Conservation (phyloP, 2,329 filamentous ascomycete species). For the Chalara sp. region DNA sequence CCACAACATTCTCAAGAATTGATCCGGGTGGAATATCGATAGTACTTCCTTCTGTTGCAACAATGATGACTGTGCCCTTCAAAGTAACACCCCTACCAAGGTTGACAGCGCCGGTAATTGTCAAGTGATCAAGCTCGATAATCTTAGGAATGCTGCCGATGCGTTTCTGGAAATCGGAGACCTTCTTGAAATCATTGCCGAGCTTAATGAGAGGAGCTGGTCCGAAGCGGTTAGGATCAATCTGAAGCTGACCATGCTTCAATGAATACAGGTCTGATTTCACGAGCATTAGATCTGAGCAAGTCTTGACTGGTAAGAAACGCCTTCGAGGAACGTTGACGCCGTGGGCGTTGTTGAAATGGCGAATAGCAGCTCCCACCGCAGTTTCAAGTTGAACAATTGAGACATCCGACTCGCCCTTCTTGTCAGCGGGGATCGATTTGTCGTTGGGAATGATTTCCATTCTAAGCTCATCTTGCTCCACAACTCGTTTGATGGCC, state of each 20-base stretch:
- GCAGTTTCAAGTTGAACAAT: slow-evolving; percentile 98
- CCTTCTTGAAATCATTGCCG: slow-evolving; percentile 99
- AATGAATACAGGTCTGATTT: slow-evolving; percentile 99
- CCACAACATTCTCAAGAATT: slow-evolving; percentile 96
- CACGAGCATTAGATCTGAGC: slow-evolving; percentile 98
- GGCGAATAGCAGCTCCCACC: slow-evolving; percentile 95
- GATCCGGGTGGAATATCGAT: slow-evolving; percentile 97
- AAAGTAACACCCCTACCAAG: slow-evolving; percentile 90
- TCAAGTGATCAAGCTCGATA: slow-evolving; percentile 87
- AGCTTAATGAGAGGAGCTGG: slow-evolving; percentile 98
- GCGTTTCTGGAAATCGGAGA: slow-evolving; percentile 89
- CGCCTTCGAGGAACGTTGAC: slow-evolving; percentile 96
- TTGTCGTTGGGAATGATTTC: slow-evolving; percentile 99
- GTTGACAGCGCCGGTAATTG: slow-evolving; percentile 96
- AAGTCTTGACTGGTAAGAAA: slow-evolving; percentile 99
- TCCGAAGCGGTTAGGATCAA: slow-evolving; percentile 94
- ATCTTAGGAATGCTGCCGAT: slow-evolving; percentile 86
- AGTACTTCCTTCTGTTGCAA: slow-evolving; percentile 93
- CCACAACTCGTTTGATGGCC: slow-evolving; percentile 96
- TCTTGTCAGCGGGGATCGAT: slow-evolving; percentile 97
- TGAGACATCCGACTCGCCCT: slow-evolving; percentile 96
- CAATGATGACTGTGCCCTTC: slow-evolving; percentile 98
- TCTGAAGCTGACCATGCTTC: slow-evolving; percentile 95
- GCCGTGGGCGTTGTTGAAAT: slow-evolving; percentile 97
- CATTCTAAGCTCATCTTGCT: slow-evolving; percentile 97